A percentile compares a stretch with the other conserved stretches of the same genome.
Conservation (phyloP, 176 grass and related monocot genomes). For the Thalia dealbata region DNA sequence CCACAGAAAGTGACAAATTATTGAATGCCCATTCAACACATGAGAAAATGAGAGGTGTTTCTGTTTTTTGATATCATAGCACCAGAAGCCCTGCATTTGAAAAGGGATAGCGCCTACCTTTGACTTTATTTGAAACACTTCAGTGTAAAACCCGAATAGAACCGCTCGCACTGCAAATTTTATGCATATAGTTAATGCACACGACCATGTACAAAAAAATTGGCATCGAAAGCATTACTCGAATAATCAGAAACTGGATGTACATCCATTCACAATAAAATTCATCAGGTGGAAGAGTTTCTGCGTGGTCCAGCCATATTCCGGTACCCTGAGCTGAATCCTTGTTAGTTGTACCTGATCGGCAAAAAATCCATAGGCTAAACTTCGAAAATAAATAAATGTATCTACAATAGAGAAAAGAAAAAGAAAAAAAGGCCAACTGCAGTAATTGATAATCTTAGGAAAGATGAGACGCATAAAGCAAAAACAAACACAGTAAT, state of each 20-base stretch:
- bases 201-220: neutral
- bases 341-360: constrained; percentile 67
- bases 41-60: no score
- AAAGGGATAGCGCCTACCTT: constrained; percentile 10
- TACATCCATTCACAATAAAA: constrained; percentile 79
- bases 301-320: constrained; percentile 95
- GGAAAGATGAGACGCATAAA: neutral
- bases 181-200: neutral
- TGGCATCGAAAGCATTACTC: neutral
- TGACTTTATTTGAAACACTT: constrained; percentile 19
- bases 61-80: neutral
- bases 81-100: neutral
- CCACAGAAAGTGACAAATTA: neutral
- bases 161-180: constrained; percentile 24
- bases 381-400: neutral
- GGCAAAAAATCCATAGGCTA: neutral
- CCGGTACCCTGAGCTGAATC: constrained; percentile 75
- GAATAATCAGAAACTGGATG: neutral
- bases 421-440: neutral
- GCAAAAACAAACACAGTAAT: neutral
- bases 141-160: constrained; percentile 2
- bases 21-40: neutral
- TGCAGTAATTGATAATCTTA: neutral
- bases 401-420: no score
- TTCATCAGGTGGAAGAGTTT: constrained; percentile 90